Evolutionary conservation across 1,284 basidiomycete genomes (phyloP), one percentile per base, ranked within the genome.

Genomic region (Trametes polyzona): DNA sequence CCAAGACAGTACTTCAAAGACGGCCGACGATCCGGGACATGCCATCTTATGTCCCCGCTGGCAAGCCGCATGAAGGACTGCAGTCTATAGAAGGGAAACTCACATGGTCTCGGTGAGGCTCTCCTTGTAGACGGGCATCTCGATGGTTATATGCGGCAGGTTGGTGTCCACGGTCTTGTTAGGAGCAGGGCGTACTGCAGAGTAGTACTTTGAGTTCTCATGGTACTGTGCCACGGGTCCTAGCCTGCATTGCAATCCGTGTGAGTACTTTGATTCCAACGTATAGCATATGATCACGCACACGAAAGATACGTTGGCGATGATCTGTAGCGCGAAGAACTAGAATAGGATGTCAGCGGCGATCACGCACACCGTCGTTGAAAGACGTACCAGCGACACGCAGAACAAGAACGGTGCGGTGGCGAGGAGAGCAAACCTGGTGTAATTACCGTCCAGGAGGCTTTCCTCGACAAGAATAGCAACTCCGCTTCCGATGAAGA

Each of bases 91-190:
- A 17, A 8, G 17, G 11, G n/a, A 16, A 14, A 76, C 86, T 67
- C 67, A 88, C 87, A 90, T 86, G 0, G 87, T 88, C 55, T 83
- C 79, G 29, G 82, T 80, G 32, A 86, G 71, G 57, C 83, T 87
- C 73, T 90, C 90, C 73, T 92, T 92, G 76, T 92, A 92, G 5
- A 92, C 90, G 0, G 90, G 90, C 77, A 92, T 82, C 67, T 91
- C 83, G 55, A 92, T 79, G 0, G 90, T 89, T 58, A 92, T 77
- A 65, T 91, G 90, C 1, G 90, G 90, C 1, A 92, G 76, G 32
- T 73, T 75, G 0, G 73, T 60, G 63, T 90, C 87, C n/a, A 88
- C 74, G 19, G 78, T 78, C 48, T 80, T 79, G 69, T 87, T 87
- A 12, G 84, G 75, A 8, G 68, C 73, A 0, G 87, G 84, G 21